Evolutionary conservation across 2,329 filamentous ascomycete species (phyloP), one percentile per base, ranked within the genome.

Genomic region (Hypoxylon sp.): DNA sequence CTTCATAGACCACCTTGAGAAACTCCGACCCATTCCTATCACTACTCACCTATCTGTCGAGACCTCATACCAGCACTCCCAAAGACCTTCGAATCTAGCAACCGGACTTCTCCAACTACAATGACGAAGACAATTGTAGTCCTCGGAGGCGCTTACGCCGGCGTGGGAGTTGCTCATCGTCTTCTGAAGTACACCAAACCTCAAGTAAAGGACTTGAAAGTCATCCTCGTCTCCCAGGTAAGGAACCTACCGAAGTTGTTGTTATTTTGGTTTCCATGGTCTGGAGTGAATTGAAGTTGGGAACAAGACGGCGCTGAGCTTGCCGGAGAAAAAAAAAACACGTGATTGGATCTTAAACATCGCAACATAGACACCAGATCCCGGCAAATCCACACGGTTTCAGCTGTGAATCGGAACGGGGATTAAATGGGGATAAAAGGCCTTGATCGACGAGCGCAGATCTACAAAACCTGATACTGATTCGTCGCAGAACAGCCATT

Each of bases 161-260:
- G 86, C 62, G 79, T 88, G 51, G 83, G 84, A 58, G 75, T 87
- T 21, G 83, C 86, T 29, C 87, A 89, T 71, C 82, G 83, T 21
- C 80, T 89, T 2, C 82, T 89, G 65, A 87, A 87, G 75, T 82
- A 87, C 71, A 83, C 83, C 1, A 79, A 77, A 48, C 81, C 80
- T 42, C 73, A 80, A 7, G 75, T 82, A 44, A 78, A 82, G 58
- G 82, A 86, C 51, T 73, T 87, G 42, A 86, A 86, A 71, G 85
- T 89, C 50, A 80, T 88, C 51, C 81, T 89, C 15, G 82, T 89
- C 48, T 85, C 85, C 58, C 86, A 87, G 81, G 86, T 87, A 78
- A 73, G 73, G n/a, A 32, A 21, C 6, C 3, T 51, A 17, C 55
- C 13, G 8, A 42, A 44, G 37, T 6, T 37, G 17, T 29, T 24